These are phyloP conservation scores for Cercospora canescens DNA, from an alignment of 2,329 filamentous ascomycete genomes.

Conservation along the genomic window DNA sequence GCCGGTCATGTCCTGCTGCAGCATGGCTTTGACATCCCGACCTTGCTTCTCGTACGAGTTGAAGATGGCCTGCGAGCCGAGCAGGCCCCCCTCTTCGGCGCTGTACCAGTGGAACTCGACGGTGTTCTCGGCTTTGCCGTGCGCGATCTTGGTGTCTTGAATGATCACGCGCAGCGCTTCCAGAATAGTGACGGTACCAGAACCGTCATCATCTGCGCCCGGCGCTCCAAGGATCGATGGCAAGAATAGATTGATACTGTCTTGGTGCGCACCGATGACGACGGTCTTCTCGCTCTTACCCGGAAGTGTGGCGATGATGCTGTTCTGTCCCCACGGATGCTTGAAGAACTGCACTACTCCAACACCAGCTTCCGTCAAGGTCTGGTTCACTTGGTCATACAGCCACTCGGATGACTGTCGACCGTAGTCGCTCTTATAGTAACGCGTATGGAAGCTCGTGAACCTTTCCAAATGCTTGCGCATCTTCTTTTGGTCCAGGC, in stretches of 20 bases:
- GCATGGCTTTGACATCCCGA: conserved; percentile 87
- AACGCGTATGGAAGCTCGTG: conserved; percentile 77
- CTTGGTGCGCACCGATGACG: conserved; percentile 73
- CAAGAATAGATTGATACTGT: conserved; percentile 91
- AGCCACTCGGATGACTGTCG: conserved; percentile 87
- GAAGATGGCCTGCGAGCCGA: conserved; percentile 90
- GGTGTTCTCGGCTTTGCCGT: conserved; percentile 75
- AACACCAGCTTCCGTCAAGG: conserved; percentile 71
- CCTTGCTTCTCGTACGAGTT: conserved; percentile 70
- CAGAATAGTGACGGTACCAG: conserved; percentile 83
- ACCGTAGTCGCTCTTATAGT: conserved; percentile 78
- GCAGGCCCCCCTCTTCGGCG: conserved; percentile 82
- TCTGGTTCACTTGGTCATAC: conserved; percentile 69
- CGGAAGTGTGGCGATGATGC: conserved; percentile 87
- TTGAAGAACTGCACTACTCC: conserved; percentile 72
- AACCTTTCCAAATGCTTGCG: conserved; percentile 74
- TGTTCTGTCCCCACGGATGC: conserved; percentile 84
- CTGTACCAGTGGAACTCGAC: conserved; percentile 98
- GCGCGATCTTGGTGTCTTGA: conserved; percentile 63
- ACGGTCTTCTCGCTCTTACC: conserved; percentile 81
- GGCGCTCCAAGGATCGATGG: conserved; percentile 82
- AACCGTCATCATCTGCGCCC: conserved; percentile 93
- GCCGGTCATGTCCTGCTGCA: conserved; percentile 98
- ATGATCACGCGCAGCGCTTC: conserved; percentile 85
- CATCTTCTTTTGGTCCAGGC: conserved; percentile 76